phyloP scores from a whole-genome alignment of 2,329 filamentous ascomycete species.

The Fusarium virguliforme region DNA sequence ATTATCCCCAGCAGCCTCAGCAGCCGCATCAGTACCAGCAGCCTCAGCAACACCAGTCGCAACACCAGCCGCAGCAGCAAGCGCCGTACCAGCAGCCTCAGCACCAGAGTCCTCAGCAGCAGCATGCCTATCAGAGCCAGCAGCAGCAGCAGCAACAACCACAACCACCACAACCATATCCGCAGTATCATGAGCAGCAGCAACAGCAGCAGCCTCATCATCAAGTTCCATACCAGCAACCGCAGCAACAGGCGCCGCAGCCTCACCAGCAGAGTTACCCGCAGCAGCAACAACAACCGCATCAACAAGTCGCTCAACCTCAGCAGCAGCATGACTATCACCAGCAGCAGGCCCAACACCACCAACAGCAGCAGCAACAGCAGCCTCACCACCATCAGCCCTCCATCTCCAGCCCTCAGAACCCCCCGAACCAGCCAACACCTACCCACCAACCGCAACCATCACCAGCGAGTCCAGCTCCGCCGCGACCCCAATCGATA shows the following conservation, averaged over 20 bases:
- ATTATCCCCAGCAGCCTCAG: neutral
- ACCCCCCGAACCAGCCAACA: neutral
- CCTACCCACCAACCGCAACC: constrained; percentile 13
- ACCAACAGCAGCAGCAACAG: constrained; percentile 21
- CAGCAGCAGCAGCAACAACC: neutral
- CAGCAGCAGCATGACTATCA: constrained; percentile 15
- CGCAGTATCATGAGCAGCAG: neutral
- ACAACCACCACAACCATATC: neutral
- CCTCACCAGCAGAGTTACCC: neutral
- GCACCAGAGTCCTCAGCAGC: neutral
- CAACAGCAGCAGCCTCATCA: constrained; percentile 5
- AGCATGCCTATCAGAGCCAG: neutral
- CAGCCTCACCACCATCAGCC: constrained; percentile 9
- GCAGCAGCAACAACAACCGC: constrained; percentile 5
- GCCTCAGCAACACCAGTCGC: neutral
- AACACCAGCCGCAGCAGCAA: neutral
- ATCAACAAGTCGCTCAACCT: constrained; percentile 7
- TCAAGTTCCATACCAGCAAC: neutral
- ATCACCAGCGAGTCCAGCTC: constrained; percentile 8
- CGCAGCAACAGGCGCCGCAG: constrained; percentile 2
- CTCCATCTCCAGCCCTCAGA: constrained; percentile 1
- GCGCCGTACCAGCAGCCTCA: constrained; percentile 11
- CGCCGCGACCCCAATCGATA: constrained; percentile 18
- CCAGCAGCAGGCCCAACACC: neutral
- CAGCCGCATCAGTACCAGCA: constrained; percentile 3